Percentiles rank a stretch among this genome's conserved stretches.
Conservation (phyloP, 2,329 filamentous ascomycete genomes). For the Neopestalotiopsis clavispora region DNA sequence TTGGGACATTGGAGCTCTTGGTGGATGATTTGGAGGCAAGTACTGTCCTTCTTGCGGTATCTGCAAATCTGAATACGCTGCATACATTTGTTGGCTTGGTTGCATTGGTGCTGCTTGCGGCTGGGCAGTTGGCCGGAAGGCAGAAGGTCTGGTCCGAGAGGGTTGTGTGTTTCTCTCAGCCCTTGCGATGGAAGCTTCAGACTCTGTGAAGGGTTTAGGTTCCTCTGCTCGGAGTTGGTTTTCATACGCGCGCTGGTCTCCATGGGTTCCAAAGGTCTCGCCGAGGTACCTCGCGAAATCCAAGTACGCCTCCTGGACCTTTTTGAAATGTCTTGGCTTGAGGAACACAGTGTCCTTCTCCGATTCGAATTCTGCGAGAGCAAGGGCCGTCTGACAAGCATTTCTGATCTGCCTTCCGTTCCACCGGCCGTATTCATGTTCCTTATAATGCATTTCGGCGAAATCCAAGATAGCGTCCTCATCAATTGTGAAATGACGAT, state of each 20-base stretch:
- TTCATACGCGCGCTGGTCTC: background rate
- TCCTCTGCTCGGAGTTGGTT: background rate
- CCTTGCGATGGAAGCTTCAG: background rate
- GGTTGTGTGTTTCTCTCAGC: background rate
- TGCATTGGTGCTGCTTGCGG: background rate
- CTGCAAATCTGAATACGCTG: background rate
- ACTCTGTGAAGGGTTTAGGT: background rate
- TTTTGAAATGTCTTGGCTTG: background rate
- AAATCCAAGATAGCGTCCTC: background rate
- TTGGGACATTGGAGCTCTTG: background rate
- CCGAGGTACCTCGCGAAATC: background rate
- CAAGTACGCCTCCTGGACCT: background rate
- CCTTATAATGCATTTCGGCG: background rate
- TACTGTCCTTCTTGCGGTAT: background rate
- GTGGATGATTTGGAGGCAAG: background rate
- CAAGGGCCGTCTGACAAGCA: background rate
- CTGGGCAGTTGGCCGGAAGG: background rate
- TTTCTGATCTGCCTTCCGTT: background rate
- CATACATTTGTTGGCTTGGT: background rate
- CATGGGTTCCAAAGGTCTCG: background rate
- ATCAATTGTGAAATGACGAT: no score
- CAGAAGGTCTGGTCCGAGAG: background rate
- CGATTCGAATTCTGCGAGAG: slow-evolving; percentile 22
- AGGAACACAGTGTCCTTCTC: slow-evolving; percentile 20
- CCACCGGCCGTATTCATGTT: background rate